Evolutionary conservation across 495 filamentous ascomycete species (phyloP), one percentile per base, ranked within the genome.

Genomic region (Daldinia caldariorum): DNA sequence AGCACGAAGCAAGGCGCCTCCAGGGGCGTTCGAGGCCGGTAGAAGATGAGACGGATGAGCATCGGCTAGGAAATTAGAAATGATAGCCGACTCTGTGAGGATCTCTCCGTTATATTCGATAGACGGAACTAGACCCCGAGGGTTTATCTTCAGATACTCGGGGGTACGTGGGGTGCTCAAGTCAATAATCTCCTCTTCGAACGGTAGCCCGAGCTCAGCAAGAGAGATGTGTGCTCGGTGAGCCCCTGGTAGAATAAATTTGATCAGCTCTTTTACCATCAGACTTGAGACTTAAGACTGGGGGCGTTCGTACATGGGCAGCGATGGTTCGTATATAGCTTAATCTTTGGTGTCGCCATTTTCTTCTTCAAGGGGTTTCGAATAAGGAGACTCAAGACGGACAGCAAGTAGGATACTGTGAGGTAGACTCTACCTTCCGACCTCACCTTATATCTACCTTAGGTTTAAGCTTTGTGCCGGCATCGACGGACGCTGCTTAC

Each of bases 81-180:
- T 86, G 58, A 96, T 88, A 55, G 77, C 88, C 20, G 82, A 83
- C 78, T 97, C 93, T 55, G 85, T 87, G 78, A 97, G 86, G 77
- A 94, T 90, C 43, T 86, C 77, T 72, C 88, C 89, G 66, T 90
- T 85, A 80, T 92, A 91, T 35, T 85, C 86, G 22, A 97, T 72
- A 0, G 86, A 80, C 29, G 93, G 93, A 41, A 97, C 92, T 14
- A 93, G 85, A 31, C 93, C 93, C 50, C 92, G 88, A 74, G 92
- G 93, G 80, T 97, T 97, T 76, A 97, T 81, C 54, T 91, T 83
- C 4, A 96, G 86, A 77, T 96, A 97, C 85, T 92, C 94, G n/a
- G 87, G 82, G 55, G 92, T 91, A 9, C 93, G 89, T 0, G 93
- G 93, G 4, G 72, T 84, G 69, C 78, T 72, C 50, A 97, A 84